phyloP scores from a whole-genome alignment of 352 stramenopile species.

The Phytophthora citricola region DNA sequence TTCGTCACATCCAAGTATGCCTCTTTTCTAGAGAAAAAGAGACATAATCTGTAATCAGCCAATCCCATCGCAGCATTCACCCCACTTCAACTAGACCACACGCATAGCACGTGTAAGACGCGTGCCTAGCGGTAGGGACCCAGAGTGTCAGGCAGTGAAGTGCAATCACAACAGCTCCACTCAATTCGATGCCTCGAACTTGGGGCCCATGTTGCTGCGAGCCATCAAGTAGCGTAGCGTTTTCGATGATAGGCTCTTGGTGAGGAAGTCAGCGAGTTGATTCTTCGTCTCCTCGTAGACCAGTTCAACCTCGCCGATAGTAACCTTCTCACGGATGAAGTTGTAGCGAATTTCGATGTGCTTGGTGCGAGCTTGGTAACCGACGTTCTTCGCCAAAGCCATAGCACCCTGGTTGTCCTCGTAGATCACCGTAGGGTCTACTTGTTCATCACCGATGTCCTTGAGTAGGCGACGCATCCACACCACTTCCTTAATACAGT shows the following conservation, averaged over 20 bases:
- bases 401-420: slow-evolving; percentile 34
- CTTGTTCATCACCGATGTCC: slow-evolving; percentile 6
- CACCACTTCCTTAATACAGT: slow-evolving; percentile 24
- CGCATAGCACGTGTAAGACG: no score
- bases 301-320: slow-evolving; percentile 8
- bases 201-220: neutral
- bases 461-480: slow-evolving; percentile 8
- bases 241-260: slow-evolving; percentile 15
- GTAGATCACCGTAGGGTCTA: slow-evolving; percentile 10
- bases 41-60: no score
- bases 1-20: no score
- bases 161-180: slow-evolving; percentile 6
- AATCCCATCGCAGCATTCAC: no score
- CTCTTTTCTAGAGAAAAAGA: no score
- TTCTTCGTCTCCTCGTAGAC: slow-evolving; percentile 27
- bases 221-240: slow-evolving; percentile 20
- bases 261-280: neutral
- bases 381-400: slow-evolving; percentile 6
- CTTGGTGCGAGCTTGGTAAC: no score
- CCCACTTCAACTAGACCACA: no score
- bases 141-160: slow-evolving; percentile 13
- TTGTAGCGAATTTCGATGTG: no score
- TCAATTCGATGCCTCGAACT: slow-evolving; percentile 13
- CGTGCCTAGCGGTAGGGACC: no score
- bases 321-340: neutral